Evolutionary conservation across 169 alveolate species (phyloP), one percentile per base, ranked within the genome.

Genomic region (Plasmodium relictum): DNA sequence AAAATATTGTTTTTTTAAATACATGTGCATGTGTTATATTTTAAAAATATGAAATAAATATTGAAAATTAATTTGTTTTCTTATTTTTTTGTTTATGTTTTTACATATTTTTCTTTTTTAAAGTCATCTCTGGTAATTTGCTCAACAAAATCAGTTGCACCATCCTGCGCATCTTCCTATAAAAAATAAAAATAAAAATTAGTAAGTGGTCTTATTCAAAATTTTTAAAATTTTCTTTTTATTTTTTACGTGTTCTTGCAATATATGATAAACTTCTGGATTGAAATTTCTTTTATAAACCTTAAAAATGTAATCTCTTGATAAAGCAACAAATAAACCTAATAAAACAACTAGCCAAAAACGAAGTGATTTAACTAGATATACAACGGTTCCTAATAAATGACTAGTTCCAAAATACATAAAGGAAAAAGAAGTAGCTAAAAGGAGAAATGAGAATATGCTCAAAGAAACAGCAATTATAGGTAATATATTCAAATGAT

Each of bases 401-500:
- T 70, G 65, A 22, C 44, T 83, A 69, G 56, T 83, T 54, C 91
- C 91, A 16, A 83, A 52, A 69, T 85, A 56, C 83, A 68, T 83
- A 54, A 83, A 83, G 39, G 91, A 83, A 62, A 14, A 68, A 16
- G 91, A 37, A 44, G 56, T 31, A n/a, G 39, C 61, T 14, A 69
- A 18, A 5, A 93, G 44, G 24, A 93, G 44, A 70, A 91, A 93
- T 24, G 88, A 26, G 31, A 88, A 69, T 50, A 93, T 85, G 56
- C 95, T 92, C 80, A 94, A 39, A 42, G 85, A 39, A 48, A 90
- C 92, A 10, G 93, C 92, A 41, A 74, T 74, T 24, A 89, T 85
- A 2, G 95, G 92, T 16, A 93, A 71, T 3, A 78, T 58, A 20
- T 91, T 94, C 52, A 80, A 89, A 91, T 70, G 92, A 93, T 93